Conservation (phyloP, 768 basidiomycete species). For the Dioszegia crocea region DNA sequence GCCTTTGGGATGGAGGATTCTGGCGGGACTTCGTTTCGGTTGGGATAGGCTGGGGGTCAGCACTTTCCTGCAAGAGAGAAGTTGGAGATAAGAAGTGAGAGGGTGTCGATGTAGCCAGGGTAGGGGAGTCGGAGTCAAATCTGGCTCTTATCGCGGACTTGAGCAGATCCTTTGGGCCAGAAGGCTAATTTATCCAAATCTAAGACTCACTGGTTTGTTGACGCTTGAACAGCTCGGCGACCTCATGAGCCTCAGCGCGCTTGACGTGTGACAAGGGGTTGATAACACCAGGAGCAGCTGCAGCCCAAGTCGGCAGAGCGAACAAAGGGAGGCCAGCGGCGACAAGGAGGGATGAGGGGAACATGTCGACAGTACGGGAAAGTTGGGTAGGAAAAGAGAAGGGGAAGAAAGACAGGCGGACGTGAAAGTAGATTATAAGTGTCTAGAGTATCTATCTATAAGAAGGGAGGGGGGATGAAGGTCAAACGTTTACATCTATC, state of each 20-base stretch:
- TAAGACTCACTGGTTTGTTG: slow-evolving; percentile 14
- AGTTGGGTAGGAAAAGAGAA: neutral
- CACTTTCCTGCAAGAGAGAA: too few species aligned
- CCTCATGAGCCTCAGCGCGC: slow-evolving; percentile 20
- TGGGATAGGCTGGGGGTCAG: slow-evolving; percentile 56
- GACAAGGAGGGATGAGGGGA: too few species aligned
- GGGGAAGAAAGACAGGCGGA: neutral
- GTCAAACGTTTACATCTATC: too few species aligned
- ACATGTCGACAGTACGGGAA: neutral
- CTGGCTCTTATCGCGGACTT: too few species aligned
- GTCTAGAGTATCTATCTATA: too few species aligned
- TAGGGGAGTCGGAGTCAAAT: too few species aligned
- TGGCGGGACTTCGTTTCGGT: slow-evolving; percentile 53
- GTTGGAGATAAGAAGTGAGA: slow-evolving; percentile 50
- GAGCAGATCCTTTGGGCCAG: too few species aligned
- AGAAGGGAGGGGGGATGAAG: too few species aligned
- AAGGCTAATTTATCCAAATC: neutral
- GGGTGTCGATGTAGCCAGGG: too few species aligned
- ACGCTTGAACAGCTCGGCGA: slow-evolving; percentile 22
- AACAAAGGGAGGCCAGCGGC: neutral
- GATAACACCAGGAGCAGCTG: neutral
- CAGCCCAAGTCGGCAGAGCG: neutral
- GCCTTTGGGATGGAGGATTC: slow-evolving; percentile 57
- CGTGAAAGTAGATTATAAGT: neutral
- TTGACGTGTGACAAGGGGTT: slow-evolving; percentile 4